These are phyloP conservation scores for Choanephora cucurbitarum DNA, from an alignment of 371 early-diverging fungal genomes.

Conservation along the genomic window DNA sequence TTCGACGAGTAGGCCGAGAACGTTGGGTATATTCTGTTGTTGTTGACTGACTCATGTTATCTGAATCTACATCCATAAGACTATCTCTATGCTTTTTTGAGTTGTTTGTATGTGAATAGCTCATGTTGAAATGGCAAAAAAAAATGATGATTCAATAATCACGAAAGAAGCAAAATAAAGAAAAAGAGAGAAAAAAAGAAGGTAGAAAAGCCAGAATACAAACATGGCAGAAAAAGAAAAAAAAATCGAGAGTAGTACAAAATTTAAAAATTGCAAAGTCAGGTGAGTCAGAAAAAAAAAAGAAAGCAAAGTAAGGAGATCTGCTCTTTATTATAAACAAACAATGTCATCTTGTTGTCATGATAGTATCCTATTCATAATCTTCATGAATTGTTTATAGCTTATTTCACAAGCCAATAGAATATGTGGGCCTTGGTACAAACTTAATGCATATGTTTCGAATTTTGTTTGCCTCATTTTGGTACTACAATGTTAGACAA, in stretches of 20 bases:
- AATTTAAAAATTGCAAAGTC: neutral
- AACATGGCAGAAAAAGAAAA: neutral
- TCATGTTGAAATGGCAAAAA: too few species aligned
- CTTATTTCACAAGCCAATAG: too few species aligned
- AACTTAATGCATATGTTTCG: too few species aligned
- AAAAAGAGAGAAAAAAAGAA: conserved; percentile 4
- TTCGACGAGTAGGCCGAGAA: conserved; percentile 5
- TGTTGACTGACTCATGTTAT: conserved; percentile 2
- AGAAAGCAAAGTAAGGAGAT: too few species aligned
- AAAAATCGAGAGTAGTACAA: neutral
- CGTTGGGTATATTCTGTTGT: conserved; percentile 15
- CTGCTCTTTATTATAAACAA: too few species aligned
- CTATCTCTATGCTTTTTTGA: neutral
- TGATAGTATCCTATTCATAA: too few species aligned
- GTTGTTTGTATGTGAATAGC: neutral
- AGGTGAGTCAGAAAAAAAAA: neutral
- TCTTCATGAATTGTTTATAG: too few species aligned
- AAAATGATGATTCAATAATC: neutral
- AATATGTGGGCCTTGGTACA: too few species aligned
- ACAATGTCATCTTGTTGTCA: too few species aligned
- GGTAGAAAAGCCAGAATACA: neutral
- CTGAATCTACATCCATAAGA: conserved; percentile 8
- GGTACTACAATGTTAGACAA: too few species aligned
- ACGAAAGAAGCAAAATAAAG: neutral
- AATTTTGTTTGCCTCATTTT: too few species aligned